Base-by-base conservation (phyloP, 106 monocot species). In the Narthecium ossifragum region DNA sequence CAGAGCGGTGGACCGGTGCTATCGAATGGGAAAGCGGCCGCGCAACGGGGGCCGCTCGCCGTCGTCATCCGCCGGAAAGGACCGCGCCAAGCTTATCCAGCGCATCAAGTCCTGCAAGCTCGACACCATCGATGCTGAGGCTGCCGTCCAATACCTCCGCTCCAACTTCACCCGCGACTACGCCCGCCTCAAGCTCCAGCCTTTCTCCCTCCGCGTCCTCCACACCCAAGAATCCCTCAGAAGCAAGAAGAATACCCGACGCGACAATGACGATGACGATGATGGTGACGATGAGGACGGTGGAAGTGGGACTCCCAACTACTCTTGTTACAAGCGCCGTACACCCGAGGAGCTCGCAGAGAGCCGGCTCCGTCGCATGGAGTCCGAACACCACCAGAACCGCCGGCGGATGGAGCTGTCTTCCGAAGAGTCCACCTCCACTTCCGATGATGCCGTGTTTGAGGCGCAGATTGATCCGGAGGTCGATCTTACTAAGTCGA, bases 401-500 rank as follows among this genome's bases (percentile, higher is more conserved):
- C 61, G 53, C 46, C 34, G 49, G 15, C 72, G 15, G 32, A 20
- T 26, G 0, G 15, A 62, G 15, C 26, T 1, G 2, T 10, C 57
- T 8, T 59, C 73, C 14, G 34, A 53, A 0, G 43, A 0, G 5
- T 62, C 61, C 2, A 51, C 32, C 20, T 49, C 55, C 2, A 68
- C 79, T 6, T 72, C 64, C 3, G 74, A 78, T 8, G 75, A 89
- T 63, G 54, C 66, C 1, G 51, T 63, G 5, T 89, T 75, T 18
- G 80, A 81, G 20, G 61, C 45, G 10, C 73, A 79, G 61, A 18
- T 85, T 0, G 68, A 81, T 1, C 83, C 84, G 0, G 65, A 68
- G 57, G 80, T 81, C 32, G 90, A 98, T 24, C 23, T 90, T 14
- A 78, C 70, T 24, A 98, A 87, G 53, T 69, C 78, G 20, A 76